Percentiles rank a stretch among this genome's conserved stretches.
phyloP scores from a whole-genome alignment of 257 asterid genomes.

The Przewalskia tangutica region DNA sequence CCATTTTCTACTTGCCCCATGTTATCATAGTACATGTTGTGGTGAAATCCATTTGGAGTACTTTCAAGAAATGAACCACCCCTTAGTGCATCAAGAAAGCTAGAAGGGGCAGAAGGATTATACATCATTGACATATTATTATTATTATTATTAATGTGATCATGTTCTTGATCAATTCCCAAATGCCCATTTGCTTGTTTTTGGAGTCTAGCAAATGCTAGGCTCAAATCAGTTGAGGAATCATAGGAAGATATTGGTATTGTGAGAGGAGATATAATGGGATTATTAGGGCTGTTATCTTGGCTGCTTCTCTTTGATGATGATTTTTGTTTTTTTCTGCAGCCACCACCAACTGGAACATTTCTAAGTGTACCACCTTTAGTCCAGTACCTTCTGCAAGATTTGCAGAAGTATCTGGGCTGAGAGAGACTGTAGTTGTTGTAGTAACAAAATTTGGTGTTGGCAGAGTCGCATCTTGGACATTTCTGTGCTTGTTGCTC shows the following conservation, averaged over 20 bases:
- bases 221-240: constrained; percentile 39
- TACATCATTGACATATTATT: constrained; percentile 21
- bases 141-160: not conserved
- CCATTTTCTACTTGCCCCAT: constrained; percentile 9
- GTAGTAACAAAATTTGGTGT: constrained; percentile 95
- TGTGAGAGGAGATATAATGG: too few species aligned
- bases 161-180: constrained; percentile 17
- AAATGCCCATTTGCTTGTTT: constrained; percentile 35
- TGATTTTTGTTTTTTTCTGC: constrained; percentile 52
- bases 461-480: constrained; percentile 86
- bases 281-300: constrained; percentile 23
- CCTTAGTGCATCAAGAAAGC: constrained; percentile 24
- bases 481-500: constrained; percentile 59
- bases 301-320: constrained; percentile 32
- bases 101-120: constrained; percentile 5
- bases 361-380: constrained; percentile 87
- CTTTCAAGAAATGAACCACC: constrained; percentile 31
- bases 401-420: constrained; percentile 91
- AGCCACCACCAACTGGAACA: constrained; percentile 94
- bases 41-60: constrained; percentile 25
- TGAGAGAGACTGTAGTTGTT: constrained; percentile 93
- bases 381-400: constrained; percentile 95
- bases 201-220: constrained; percentile 62
- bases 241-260: constrained; percentile 27
- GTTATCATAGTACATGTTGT: constrained; percentile 24